Evolutionary conservation across 169 alveolate species (phyloP), one percentile per base, ranked within the genome.

Genomic region (Amoebophrya sp.): DNA sequence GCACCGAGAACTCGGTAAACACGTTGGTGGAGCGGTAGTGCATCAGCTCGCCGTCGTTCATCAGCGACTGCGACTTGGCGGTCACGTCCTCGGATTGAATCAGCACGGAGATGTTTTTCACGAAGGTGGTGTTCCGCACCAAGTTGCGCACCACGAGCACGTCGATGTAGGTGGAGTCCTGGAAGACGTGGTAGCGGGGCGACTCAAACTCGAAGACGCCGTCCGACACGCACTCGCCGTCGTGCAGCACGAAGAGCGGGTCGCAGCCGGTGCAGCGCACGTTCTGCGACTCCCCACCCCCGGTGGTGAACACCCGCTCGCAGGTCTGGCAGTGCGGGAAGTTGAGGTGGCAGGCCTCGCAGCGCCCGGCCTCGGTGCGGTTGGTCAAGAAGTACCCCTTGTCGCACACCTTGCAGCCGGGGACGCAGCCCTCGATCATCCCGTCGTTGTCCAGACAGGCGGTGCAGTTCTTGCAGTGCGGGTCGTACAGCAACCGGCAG

Each of bases 191-290:
- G 77, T 89, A 89, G 2, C 35, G 0, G 7, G 91, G 91, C 14
- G 91, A 89, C 29, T 53, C 53, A 54, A 89, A 89, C 77, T 89
- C 91, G 47, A 89, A 40, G 40, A 89, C 40, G 10, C 91, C 91
- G 41, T 89, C 91, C 18, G 91, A 89, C 0, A 89, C n/a, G 77
- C 91, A 89, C 1, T n/a, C 40, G 91, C 91, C 91, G 39, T 89
- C 91, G 40, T 39, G 53, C 77, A 89, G 53, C 39, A 89, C 91
- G 91, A 89, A 89, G 40, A 89, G 91, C 40, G 91, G 91, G 77
- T 89, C 91, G 40, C 91, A 89, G n/a, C 40, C 35, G 29, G 66
- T n/a, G 77, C 91, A 89, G 83, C 83, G 83, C 83, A 66, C 83
- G 35, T 18, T n/a, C 35, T 66, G 32, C 38, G 83, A 66, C 35